phyloP scores from a whole-genome alignment of 257 asterid genomes.

The Cynanchum wilfordii region DNA sequence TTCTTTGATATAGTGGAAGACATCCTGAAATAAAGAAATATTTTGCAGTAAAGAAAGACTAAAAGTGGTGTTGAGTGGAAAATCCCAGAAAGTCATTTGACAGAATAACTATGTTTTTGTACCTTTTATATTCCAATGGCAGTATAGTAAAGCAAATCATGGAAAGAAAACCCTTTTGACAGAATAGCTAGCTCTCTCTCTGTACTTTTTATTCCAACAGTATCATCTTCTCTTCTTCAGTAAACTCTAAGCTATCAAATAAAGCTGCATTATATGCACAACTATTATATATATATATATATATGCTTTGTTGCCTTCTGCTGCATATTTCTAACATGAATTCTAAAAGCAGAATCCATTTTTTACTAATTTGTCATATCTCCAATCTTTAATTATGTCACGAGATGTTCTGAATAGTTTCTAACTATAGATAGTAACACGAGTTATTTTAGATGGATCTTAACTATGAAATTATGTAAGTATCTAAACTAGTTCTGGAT shows the following conservation, averaged over 20 bases:
- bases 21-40: slow-evolving; percentile 24
- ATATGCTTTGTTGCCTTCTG: background rate
- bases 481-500: too few species aligned
- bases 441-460: too few species aligned
- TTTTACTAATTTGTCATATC: background rate
- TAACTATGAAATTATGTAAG: background rate
- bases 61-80: slow-evolving; percentile 16
- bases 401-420: too few species aligned
- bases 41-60: slow-evolving; percentile 37
- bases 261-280: too few species aligned
- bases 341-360: background rate
- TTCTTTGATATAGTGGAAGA: slow-evolving; percentile 34
- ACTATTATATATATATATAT: too few species aligned
- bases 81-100: slow-evolving; percentile 11
- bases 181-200: background rate
- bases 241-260: slow-evolving; percentile 29
- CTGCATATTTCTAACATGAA: background rate
- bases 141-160: background rate
- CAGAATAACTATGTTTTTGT: slow-evolving; percentile 22
- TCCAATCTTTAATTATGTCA: too few species aligned
- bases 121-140: slow-evolving; percentile 18
- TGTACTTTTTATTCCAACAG: slow-evolving; percentile 8
- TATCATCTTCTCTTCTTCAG: slow-evolving; percentile 29
- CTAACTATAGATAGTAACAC: too few species aligned
- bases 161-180: background rate